Evolutionary conservation across 2,329 filamentous ascomycete genomes (phyloP), one percentile per base, ranked within the genome.

Genomic region (Neoscytalidium dimidiatum): DNA sequence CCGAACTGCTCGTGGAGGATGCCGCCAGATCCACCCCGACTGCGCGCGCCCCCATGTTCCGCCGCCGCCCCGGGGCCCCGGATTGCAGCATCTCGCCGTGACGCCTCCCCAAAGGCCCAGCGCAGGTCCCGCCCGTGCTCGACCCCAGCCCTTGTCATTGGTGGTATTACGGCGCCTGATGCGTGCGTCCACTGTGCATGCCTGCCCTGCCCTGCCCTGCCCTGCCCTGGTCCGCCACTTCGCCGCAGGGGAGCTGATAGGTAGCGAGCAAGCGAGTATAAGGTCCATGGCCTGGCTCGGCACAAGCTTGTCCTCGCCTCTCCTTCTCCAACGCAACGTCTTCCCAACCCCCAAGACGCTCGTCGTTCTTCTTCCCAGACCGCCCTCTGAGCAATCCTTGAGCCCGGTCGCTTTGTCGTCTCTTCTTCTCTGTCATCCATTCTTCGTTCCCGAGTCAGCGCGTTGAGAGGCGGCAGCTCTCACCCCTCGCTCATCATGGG

Each of bases 171-270:
- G 11, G 38, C 17, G 41, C 38, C 56, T 60, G 38, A 31, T 57
- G 53, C 26, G 56, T 60, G 56, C 56, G 56, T 60, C 49, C 28
- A 38, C 38, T 44, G 35, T 44, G 53, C 53, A 58, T 58, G 53
- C 14, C 53, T 43, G 23, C 52, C 52, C 52, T 26, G 21, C 33
- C 31, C 35, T 38, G 56, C 56, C 56, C n/a, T n/a, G n/a, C n/a
- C n/a, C n/a, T n/a, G n/a, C 52, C 52, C 52, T 26, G 21, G 52
- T 35, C 35, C 56, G 56, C 56, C 56, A 46, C 38, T 13, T 7
- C 53, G 53, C 53, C 53, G 53, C 53, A 44, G 46, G 56, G 56
- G 38, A 31, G 56, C 56, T 60, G 56, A 60, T 60, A 60, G 26
- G 28, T n/a, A 14, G 28, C 43, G 11, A 9, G 11, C 58, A 48